Percentiles rank a stretch among this genome's conserved stretches.
Conservation (phyloP, 495 filamentous ascomycete species). For the Podospora bellae-mahoneyi region DNA sequence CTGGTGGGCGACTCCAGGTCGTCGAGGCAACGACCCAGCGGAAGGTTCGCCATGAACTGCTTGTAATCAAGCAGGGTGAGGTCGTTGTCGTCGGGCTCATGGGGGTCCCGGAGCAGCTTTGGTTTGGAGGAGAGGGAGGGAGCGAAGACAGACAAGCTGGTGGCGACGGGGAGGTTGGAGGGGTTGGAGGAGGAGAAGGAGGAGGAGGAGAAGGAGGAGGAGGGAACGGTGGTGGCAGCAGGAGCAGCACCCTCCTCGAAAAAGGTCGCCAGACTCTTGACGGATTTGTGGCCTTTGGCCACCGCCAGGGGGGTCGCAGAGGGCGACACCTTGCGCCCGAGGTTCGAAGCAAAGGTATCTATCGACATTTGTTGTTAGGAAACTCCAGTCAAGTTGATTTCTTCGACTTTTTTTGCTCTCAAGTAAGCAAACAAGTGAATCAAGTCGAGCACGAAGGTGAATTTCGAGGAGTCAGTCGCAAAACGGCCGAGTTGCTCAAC, state of each 20-base stretch:
- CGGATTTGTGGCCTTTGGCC: not conserved
- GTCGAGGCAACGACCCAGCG: conserved; percentile 30
- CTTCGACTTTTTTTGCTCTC: not conserved
- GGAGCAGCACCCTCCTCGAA: not conserved
- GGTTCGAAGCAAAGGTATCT: not conserved
- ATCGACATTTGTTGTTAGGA: not conserved
- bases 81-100: conserved; percentile 9
- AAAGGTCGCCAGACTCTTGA: not conserved
- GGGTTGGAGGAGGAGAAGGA: not conserved
- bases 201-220: not conserved
- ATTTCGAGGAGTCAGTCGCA: not conserved
- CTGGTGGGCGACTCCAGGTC: not conserved
- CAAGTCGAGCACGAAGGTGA: not conserved
- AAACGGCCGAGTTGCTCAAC: not conserved
- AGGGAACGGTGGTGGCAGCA: not conserved
- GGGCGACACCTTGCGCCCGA: not conserved
- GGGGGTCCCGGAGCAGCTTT: not conserved
- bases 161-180: not conserved
- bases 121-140: not conserved
- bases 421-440: not conserved
- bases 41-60: conserved; percentile 25
- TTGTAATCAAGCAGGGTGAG: conserved; percentile 32
- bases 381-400: not conserved
- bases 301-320: not conserved
- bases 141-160: not conserved